Base-by-base conservation (phyloP, 1,139 yeast species). In the Hanseniaspora gamundiae region DNA sequence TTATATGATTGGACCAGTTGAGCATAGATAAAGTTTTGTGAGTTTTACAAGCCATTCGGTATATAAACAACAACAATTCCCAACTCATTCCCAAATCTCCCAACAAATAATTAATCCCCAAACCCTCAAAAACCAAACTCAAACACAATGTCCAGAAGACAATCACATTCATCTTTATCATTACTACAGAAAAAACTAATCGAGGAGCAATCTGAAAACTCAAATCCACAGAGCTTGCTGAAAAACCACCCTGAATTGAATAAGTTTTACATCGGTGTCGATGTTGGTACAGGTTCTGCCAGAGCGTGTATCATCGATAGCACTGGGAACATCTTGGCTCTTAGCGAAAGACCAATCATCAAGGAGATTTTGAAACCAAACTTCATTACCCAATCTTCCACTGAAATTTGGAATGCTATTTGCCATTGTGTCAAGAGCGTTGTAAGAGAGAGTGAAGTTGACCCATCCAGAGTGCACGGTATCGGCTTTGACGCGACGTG, bases 401-500 rank as follows among this genome's bases (percentile, higher is more conserved):
- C 81, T n/a, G 95, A 91, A 60, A 91, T 91, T 51, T 91, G 98
- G 97, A 75, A 78, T 47, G 76, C 91, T 40, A 80, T 88, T 51
- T 81, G 94, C 57, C 76, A 71, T 65, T 85, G 95, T 67, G 91
- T 85, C 45, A 77, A 76, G 55, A 68, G 76, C 20, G 80, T 86
- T 45, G 64, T 88, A 35, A 65, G 78, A 27, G 94, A 86, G 47
- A 74, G 93, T 5, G 81, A 80, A 2, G 76, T 87, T 36, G 80
- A 80, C 44, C 78, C 84, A 1, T 56, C 65, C 4, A 69, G 70
- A 20, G 81, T 91, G 33, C 74, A 73, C 55, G 98, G 97, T 47
- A 76, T 91, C 52, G 97, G 97, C 1, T 91, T 88, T 55, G 98
- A 91, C 64, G 98, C 96, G 27, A 91, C 98, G 22, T 91, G 98